Conservation (phyloP, 75 land plant species). For the Selaginella moellendorffii region DNA sequence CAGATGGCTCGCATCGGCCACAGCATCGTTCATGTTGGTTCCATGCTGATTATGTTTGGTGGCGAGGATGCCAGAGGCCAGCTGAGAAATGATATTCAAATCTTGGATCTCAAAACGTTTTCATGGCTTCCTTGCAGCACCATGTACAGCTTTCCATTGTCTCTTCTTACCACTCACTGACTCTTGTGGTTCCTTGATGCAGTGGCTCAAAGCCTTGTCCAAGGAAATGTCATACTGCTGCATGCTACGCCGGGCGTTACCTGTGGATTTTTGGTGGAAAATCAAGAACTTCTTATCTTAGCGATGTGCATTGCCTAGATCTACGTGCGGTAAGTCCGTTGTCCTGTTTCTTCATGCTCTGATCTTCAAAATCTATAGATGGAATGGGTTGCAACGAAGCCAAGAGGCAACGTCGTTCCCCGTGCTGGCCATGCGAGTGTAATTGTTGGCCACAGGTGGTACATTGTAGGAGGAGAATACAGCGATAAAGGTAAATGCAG, state of each 20-base stretch:
- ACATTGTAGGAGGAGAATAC: neutral
- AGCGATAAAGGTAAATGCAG: neutral
- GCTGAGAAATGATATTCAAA: constrained; percentile 1
- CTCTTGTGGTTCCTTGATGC: too few relatives aligned
- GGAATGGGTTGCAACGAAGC: neutral
- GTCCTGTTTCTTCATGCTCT: neutral
- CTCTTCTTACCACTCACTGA: too few relatives aligned
- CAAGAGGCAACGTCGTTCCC: neutral
- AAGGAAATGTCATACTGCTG: neutral
- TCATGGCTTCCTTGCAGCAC: neutral
- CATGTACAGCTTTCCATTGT: too few relatives aligned
- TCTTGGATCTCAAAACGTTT: constrained; percentile 4
- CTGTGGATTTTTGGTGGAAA: neutral
- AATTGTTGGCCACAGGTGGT: neutral
- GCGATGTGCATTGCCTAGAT: neutral
- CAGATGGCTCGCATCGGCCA: constrained; percentile 8
- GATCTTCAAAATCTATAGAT: neutral
- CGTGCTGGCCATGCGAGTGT: neutral
- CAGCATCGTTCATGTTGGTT: neutral
- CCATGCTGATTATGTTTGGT: constrained; percentile 8
- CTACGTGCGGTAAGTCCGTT: neutral
- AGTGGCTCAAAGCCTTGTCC: neutral
- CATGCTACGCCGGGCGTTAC: neutral
- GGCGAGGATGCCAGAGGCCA: constrained; percentile 4
- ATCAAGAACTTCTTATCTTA: neutral